These are phyloP conservation scores for Chlorella sp. DNA, from an alignment of 139 green algal genomes.

Conservation along the genomic window DNA sequence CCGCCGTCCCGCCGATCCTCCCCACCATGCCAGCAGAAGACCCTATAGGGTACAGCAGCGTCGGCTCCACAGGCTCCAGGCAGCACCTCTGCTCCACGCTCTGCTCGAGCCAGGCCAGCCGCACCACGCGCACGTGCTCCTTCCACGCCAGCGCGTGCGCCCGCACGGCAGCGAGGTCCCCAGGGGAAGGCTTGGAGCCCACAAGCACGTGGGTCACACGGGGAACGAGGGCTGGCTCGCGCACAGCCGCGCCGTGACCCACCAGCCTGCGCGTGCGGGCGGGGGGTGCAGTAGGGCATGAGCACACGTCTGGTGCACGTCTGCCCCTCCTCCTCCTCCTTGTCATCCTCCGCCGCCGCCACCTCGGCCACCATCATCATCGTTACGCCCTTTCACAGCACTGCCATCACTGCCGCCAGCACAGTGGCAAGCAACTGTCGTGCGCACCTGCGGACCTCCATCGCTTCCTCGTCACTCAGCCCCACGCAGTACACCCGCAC, in stretches of 20 bases:
- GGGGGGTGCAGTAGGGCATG: too few species aligned
- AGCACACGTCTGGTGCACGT: too few species aligned
- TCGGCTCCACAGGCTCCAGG: slow-evolving; percentile 1
- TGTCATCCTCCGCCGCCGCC: too few species aligned
- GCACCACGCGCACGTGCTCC: slow-evolving; percentile 1
- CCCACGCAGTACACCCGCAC: not conserved
- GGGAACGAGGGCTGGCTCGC: not conserved
- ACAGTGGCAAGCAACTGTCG: too few species aligned
- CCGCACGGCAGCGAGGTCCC: not conserved
- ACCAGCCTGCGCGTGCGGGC: too few species aligned
- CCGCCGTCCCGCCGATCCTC: too few species aligned
- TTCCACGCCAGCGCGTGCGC: not conserved
- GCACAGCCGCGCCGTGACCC: not conserved
- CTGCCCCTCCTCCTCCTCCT: too few species aligned
- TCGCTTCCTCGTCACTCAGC: not conserved
- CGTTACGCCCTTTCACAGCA: too few species aligned
- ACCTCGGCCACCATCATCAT: too few species aligned
- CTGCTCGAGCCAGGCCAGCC: slow-evolving; percentile 1
- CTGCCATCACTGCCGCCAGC: too few species aligned
- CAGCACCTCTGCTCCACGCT: not conserved
- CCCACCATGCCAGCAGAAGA: too few species aligned
- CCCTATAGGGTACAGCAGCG: not conserved
- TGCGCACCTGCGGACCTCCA: not conserved
- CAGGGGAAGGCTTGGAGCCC: not conserved
- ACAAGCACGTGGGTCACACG: slow-evolving; percentile 6